Evolutionary conservation across 2,329 filamentous ascomycete genomes (phyloP), one percentile per base, ranked within the genome.

Genomic region (Neonectria neomacrospora): DNA sequence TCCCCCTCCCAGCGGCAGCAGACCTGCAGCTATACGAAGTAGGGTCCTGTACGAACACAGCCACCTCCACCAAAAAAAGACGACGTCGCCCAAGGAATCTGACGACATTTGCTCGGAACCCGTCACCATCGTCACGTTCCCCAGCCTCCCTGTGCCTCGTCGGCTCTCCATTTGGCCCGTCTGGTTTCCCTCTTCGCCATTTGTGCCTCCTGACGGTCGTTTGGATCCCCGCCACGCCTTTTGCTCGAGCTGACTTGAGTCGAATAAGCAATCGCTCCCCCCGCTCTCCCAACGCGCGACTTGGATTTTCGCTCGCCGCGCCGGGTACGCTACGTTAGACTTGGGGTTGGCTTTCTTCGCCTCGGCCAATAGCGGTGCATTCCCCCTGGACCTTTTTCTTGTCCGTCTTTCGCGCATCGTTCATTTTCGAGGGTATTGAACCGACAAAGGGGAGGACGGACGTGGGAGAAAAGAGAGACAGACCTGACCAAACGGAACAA

Each of bases 161-260:
- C 55, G 37, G 28, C 48, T 34, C 23, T 20, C 28, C 14, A 23
- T 34, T 55, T 55, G 30, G 14, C 20, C 58, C 51, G 34, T 54
- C 51, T 55, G 58, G 51, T 55, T 6, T 26, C 23, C 23, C 44
- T 44, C 8, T n/a, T 30, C 32, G 41, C 41, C 42, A 54, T 54
- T 45, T 48, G 55, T 28, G 37, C 50, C 62, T 67, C 44, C 44
- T 47, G 47, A 53, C 45, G 16, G 45, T 10, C 26, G 45, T 20
- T 20, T 53, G 44, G 47, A 45, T 62, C 28, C 23, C 32, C 37
- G 62, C 56, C 48, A 63, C 65, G 54, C 61, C 54, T 66, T 70
- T 39, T n/a, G n/a, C 7, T 69, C 62, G 58, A 72, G 71, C 66
- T 71, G 69, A 69, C 70, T 68, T 70, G 61, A 70, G 58, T 64